Base-by-base conservation (phyloP, 169 alveolate genomes). In the Plasmodium fragile region DNA sequence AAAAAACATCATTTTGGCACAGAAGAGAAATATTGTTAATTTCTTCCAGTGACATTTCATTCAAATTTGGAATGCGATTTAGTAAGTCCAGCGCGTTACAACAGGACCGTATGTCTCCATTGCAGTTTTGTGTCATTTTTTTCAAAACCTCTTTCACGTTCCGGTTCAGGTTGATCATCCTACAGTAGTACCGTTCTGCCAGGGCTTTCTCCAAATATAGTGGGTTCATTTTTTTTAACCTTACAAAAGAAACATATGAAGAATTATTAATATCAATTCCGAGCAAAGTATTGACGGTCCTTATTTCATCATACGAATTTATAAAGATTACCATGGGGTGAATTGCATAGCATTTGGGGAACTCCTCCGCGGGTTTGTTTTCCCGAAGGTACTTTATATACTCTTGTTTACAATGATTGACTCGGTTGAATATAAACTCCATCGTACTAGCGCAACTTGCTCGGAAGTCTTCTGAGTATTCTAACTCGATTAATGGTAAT, bases 91-190 rank as follows among this genome's bases (percentile, higher is more conserved):
- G 83, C 2, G 94, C 49, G 72, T 81, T 91, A 81, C 80, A 91
- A 71, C 94, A 91, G 45, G 91, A 81, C 41, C 94, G n/a, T 69
- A 91, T 81, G 73, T 91, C 94, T 71, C 94, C 94, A 91, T 77
- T 91, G 72, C 94, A 91, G 75, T 91, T 91, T 55, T 91, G 28
- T 6, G 81, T 11, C 52, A 41, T 34, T 18, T 18, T 1, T 80
- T 81, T 91, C 10, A 91, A 72, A 81, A 91, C 69, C 18, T 91
- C 78, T 91, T 91, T 91, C 83, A 81, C 77, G 39, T 80, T 30
- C 53, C 82, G 71, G 55, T 91, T 91, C 43, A 34, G 36, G 18
- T 91, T 80, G 49, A 77, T 91, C 84, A 91, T 81, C 49, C 49
- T 79, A 81, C 84, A 91, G 55, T 91, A 91, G 72, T 89, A 89